These are phyloP conservation scores for Silene latifolia DNA, from an alignment of 148 eudicot genomes.

Conservation along the genomic window DNA sequence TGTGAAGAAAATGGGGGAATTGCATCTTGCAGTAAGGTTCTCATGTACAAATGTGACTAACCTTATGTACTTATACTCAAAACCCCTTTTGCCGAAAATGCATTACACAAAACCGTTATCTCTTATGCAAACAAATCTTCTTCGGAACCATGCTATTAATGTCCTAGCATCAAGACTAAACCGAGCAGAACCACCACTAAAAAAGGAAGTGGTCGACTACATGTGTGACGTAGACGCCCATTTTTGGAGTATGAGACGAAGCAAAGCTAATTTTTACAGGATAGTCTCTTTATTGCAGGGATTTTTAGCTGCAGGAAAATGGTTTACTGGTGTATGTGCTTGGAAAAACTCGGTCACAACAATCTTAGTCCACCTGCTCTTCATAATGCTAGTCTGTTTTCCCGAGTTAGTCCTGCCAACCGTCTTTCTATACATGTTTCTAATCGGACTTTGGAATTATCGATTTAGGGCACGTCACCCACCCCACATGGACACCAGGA, in stretches of 20 bases:
- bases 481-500: conserved; percentile 69
- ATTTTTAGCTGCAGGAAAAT: conserved; percentile 43
- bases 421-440: conserved; percentile 61
- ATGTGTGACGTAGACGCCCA: conserved; percentile 79
- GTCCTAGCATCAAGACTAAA: conserved; percentile 60
- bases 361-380: conserved; percentile 59
- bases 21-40: conserved; percentile 80
- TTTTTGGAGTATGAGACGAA: conserved; percentile 85
- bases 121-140: conserved; percentile 43
- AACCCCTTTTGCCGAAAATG: conserved; percentile 80
- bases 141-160: conserved; percentile 57
- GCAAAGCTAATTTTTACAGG: conserved; percentile 80
- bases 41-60: conserved; percentile 57
- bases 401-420: conserved; percentile 79
- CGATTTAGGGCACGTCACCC: conserved; percentile 52
- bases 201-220: conserved; percentile 69
- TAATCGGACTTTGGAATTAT: conserved; percentile 77
- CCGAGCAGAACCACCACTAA: conserved; percentile 76
- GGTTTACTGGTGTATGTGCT: conserved; percentile 66
- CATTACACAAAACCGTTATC: conserved; percentile 68
- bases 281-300: conserved; percentile 55
- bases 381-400: conserved; percentile 56
- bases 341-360: conserved; percentile 79
- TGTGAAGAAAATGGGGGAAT: conserved; percentile 84
- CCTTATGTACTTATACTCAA: conserved; percentile 56